Evolutionary conservation across 2,329 filamentous ascomycete species (phyloP).

Genomic region (Daldinia sp.): DNA sequence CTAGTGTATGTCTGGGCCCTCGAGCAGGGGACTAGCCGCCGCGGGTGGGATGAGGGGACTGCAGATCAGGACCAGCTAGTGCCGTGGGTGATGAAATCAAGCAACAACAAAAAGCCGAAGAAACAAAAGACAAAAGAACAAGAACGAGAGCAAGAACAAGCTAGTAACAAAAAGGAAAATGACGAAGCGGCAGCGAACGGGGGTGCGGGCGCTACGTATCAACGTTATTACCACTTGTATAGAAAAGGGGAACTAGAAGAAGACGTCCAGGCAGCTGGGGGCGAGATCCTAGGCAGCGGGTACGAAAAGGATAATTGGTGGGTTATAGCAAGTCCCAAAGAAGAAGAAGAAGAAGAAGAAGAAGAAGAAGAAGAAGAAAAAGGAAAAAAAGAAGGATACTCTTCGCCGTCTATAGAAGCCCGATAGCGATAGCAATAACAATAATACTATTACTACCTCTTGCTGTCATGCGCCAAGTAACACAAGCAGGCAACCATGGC

Average conservation of each 20-base stretch:
- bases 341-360: background rate
- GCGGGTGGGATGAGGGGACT: conserved; percentile 87
- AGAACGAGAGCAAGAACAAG: conserved; percentile 48
- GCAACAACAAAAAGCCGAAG: conserved; percentile 37
- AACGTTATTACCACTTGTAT: conserved; percentile 96
- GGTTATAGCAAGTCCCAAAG: conserved; percentile 71
- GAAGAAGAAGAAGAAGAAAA: too few relatives aligned
- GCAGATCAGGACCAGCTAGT: conserved; percentile 90
- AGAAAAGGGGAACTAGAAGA: conserved; percentile 85
- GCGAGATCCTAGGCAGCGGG: conserved; percentile 79
- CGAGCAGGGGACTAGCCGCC: conserved; percentile 86
- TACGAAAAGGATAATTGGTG: conserved; percentile 99
- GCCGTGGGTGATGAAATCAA: conserved; percentile 82
- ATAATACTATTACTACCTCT: background rate
- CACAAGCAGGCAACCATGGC: conserved; percentile 1
- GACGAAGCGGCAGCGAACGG: background rate
- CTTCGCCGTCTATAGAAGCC: conserved; percentile 21
- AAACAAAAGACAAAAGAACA: conserved; percentile 40
- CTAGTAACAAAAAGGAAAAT: conserved; percentile 41
- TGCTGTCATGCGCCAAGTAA: background rate
- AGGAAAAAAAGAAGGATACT: background rate
- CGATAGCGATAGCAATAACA: conserved; percentile 20
- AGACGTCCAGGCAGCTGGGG: conserved; percentile 80
- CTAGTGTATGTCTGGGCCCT: conserved; percentile 96
- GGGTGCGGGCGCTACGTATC: conserved; percentile 67